A percentile compares a stretch with the other conserved stretches of the same genome.
phyloP scores from a whole-genome alignment of 768 basidiomycete genomes.

The Tylopilus felleus region DNA sequence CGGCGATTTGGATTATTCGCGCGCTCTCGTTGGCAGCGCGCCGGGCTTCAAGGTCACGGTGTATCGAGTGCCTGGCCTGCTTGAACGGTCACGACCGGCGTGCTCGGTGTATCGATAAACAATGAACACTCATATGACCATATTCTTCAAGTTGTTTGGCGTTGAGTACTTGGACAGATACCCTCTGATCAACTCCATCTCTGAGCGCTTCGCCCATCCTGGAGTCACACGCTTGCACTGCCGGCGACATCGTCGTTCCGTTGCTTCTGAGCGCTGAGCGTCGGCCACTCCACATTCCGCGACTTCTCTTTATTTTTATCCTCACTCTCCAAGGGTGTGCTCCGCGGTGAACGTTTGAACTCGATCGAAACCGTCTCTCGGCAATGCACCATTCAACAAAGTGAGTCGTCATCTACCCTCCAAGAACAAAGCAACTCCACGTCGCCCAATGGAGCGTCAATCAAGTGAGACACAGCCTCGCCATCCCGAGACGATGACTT shows the following conservation, averaged over 20 bases:
- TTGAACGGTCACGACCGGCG: not conserved
- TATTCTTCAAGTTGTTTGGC: not conserved
- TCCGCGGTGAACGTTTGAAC: not conserved
- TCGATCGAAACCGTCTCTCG: not conserved
- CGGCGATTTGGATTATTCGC: not conserved
- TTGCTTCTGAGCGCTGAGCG: not conserved
- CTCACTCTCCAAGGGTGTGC: too few species aligned
- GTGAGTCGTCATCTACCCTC: not conserved
- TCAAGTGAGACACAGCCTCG: not conserved
- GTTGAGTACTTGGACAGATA: too few species aligned
- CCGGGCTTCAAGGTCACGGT: not conserved
- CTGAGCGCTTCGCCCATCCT: not conserved
- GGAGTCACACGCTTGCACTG: not conserved
- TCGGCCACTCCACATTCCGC: not conserved
- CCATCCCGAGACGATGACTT: not conserved
- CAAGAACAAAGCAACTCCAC: not conserved
- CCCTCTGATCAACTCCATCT: not conserved
- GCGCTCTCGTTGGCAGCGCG: not conserved
- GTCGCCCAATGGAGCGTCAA: not conserved
- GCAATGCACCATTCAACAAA: not conserved
- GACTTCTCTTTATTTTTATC: not conserved
- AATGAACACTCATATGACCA: not conserved
- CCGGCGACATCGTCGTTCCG: not conserved
- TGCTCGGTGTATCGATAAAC: not conserved
- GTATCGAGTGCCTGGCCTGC: too few species aligned